A percentile compares a stretch with the other conserved stretches of the same genome.
phyloP scores from a whole-genome alignment of 441 rosid species.

The Metrosideros polymorpha region DNA sequence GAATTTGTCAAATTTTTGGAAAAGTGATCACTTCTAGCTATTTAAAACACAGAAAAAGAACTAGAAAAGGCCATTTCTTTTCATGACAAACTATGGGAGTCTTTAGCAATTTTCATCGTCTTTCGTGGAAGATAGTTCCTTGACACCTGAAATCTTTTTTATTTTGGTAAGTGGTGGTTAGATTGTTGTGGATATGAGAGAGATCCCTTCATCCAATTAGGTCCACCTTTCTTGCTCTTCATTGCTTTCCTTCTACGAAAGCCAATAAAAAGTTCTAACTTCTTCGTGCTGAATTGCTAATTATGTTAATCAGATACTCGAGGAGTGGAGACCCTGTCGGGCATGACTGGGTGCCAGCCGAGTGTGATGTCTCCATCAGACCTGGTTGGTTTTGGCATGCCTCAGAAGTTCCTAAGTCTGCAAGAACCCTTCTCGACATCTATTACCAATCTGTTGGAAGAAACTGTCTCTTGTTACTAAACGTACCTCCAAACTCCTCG shows the following conservation, averaged over 20 bases:
- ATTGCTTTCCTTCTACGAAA: not conserved
- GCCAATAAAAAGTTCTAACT: not conserved
- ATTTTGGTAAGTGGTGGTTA: not conserved
- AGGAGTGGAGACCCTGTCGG: slow-evolving; percentile 58
- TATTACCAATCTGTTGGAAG: slow-evolving; percentile 76
- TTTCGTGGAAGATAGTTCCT: not conserved
- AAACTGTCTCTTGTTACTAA: slow-evolving; percentile 63
- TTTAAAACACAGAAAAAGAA: not conserved
- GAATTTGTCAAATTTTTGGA: not conserved
- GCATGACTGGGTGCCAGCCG: slow-evolving; percentile 84
- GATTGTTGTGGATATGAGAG: not conserved
- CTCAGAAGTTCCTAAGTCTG: slow-evolving; percentile 68
- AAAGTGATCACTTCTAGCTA: not conserved
- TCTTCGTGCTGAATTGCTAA: not conserved
- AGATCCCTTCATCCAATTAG: not conserved
- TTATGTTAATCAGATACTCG: slow-evolving; percentile 30
- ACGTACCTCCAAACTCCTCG: slow-evolving; percentile 71
- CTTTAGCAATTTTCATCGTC: not conserved
- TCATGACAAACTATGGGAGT: not conserved
- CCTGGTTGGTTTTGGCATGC: slow-evolving; percentile 98
- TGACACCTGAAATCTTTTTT: not conserved
- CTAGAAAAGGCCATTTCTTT: not conserved
- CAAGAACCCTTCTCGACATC: slow-evolving; percentile 50
- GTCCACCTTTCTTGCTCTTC: not conserved
- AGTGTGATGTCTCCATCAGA: slow-evolving; percentile 88